These are phyloP conservation scores for Colletotrichum magnum DNA, from an alignment of 2,329 filamentous ascomycete genomes.

Conservation along the genomic window DNA sequence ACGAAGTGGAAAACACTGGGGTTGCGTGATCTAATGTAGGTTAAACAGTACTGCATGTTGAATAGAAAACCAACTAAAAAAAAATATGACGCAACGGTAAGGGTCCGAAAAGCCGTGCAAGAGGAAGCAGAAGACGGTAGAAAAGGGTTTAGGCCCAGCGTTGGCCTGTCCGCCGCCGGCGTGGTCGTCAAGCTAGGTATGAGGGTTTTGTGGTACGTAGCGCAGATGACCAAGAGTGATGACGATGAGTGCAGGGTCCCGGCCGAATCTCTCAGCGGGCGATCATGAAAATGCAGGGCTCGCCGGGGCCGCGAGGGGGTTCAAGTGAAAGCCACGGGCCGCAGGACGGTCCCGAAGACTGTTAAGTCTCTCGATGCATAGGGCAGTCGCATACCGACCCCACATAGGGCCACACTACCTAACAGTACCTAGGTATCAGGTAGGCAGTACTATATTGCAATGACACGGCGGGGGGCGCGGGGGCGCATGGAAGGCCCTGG, in stretches of 20 bases:
- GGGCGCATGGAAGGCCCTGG: conserved; percentile 10
- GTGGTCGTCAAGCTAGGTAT: not conserved
- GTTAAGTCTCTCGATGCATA: not conserved
- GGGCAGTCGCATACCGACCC: conserved; percentile 1
- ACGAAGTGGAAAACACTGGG: conserved; percentile 8
- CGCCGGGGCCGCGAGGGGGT: not conserved
- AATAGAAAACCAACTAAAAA: conserved; percentile 46
- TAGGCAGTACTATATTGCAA: not conserved
- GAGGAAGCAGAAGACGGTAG: conserved; percentile 20
- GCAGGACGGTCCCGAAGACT: conserved; percentile 12
- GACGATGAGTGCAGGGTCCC: conserved; percentile 37
- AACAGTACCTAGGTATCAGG: conserved; percentile 1
- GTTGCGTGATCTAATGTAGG: conserved; percentile 12
- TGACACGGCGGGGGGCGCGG: conserved; percentile 13
- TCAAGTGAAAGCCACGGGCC: conserved; percentile 8
- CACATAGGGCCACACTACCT: conserved; percentile 8
- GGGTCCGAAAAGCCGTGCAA: conserved; percentile 29
- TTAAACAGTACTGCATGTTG: not conserved
- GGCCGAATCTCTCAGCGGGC: conserved; percentile 23
- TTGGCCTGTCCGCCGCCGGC: conserved; percentile 3
- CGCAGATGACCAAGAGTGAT: conserved; percentile 22
- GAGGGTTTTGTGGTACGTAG: not conserved
- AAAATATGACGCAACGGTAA: conserved; percentile 37
- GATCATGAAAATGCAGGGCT: conserved; percentile 11
- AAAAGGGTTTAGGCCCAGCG: conserved; percentile 31